Percentiles rank a stretch among this genome's conserved stretches.
Conservation (phyloP, 1,284 basidiomycete species). For the Golubevia sp. region DNA sequence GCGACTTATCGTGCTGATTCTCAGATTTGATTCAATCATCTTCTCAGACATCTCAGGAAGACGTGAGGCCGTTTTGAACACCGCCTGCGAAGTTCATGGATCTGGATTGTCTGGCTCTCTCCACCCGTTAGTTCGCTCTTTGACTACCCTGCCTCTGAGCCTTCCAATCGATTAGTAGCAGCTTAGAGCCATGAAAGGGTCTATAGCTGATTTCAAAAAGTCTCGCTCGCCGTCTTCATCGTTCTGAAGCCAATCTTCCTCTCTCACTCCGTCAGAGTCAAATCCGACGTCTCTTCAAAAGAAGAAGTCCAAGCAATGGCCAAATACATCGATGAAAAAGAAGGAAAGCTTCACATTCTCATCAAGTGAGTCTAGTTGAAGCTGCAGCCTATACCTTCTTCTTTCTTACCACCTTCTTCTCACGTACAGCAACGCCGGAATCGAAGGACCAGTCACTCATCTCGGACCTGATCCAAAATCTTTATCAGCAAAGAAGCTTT, state of each 20-base stretch:
- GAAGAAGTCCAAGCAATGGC: slow-evolving; percentile 20
- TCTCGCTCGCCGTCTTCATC: too few relatives aligned
- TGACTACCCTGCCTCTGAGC: too few relatives aligned
- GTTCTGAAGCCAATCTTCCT: too few relatives aligned
- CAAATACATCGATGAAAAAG: slow-evolving; percentile 5
- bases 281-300: slow-evolving; percentile 30
- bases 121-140: too few relatives aligned
- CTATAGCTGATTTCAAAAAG: too few relatives aligned
- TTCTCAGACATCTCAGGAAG: slow-evolving; percentile 45
- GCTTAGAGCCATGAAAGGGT: too few relatives aligned
- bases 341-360: slow-evolving; percentile 31
- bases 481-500: slow-evolving; percentile 13
- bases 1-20: too few relatives aligned
- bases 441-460: slow-evolving; percentile 42
- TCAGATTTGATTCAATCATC: too few relatives aligned
- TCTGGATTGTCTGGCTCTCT: slow-evolving; percentile 4
- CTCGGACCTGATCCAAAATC: slow-evolving; percentile 5
- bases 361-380: slow-evolving; percentile 22
- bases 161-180: too few relatives aligned
- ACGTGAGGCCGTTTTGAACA: slow-evolving; percentile 22
- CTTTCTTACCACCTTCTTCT: neutral
- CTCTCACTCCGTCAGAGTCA: slow-evolving; percentile 11
- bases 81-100: slow-evolving; percentile 14
- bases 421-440: slow-evolving; percentile 26
- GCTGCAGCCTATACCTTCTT: too few relatives aligned